Evolutionary conservation across 192 early-diverging fungal genomes (phyloP), one percentile per base, ranked within the genome.

Genomic region (Umbelopsis sp.): DNA sequence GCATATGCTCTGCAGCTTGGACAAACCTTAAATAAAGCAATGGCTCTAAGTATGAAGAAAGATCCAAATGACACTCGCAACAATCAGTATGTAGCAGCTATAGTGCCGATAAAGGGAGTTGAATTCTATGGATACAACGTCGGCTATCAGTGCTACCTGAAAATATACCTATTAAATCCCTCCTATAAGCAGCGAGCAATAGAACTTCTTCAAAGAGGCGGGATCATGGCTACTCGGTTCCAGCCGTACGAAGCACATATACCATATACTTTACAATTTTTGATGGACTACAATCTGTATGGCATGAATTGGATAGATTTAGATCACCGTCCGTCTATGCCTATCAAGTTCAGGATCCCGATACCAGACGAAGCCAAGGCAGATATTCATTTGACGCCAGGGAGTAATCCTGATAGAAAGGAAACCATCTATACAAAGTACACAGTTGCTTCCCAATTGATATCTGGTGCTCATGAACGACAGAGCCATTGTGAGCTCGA

Each of bases 101-200:
- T 95, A 47, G 70, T 81, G 13, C 85, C 88, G 1, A 88, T 92
- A 35, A 91, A 92, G 71, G 96, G 93, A 0, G 77, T 94, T 0
- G 91, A 92, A 1, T 95, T 95, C 73, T 98, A 98, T 78, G 96
- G 96, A 7, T 93, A 94, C 76, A 87, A 91, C 66, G 75, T 83
- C 10, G 79, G 80, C 1, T 91, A 94, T 65, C 74, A 71, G 0
- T 85, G 78, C 30, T 97, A 93, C 70, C 82, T 96, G 46, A 96
- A 95, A 74, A 86, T 96, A 33, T 85, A 89, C 22, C 71, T 91
- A 37, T 66, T 85, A 66, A 88, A 92, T 53, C 93, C 94, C 1
- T 71, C 70, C 23, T 70, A 87, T 11, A 74, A 85, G 46, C 76
- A 73, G 11, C 86, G 84, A 0, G 86, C 91, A 5, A 86, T 87